Percentiles rank a stretch among this genome's conserved stretches.
phyloP scores from a whole-genome alignment of 2,329 filamentous ascomycete species.

The Ophiognomonia clavigignenti-juglandacearum region DNA sequence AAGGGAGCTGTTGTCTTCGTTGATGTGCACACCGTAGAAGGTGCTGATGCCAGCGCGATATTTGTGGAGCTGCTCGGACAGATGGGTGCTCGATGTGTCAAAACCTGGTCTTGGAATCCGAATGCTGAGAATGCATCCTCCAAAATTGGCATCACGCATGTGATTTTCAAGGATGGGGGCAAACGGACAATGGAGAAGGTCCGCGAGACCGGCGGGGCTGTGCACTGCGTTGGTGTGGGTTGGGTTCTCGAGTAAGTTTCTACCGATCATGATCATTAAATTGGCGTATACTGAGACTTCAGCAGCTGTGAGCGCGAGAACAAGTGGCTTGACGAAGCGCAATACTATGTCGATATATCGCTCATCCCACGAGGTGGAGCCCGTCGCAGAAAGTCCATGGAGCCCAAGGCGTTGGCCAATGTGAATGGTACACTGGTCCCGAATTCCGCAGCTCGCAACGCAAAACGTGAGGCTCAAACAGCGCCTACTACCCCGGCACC shows the following conservation, averaged over 20 bases:
- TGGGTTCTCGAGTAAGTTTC: conserved; percentile 80
- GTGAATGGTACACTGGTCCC: conserved; percentile 58
- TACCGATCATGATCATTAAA: neutral
- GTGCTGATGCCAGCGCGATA: conserved; percentile 73
- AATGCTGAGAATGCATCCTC: conserved; percentile 28
- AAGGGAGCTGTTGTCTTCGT: conserved; percentile 74
- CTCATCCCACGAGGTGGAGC: conserved; percentile 64
- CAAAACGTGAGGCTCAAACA: conserved; percentile 31
- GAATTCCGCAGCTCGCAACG: conserved; percentile 25
- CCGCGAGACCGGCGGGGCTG: conserved; percentile 63
- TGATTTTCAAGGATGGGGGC: conserved; percentile 84
- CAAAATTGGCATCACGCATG: conserved; percentile 76
- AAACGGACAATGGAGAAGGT: conserved; percentile 79
- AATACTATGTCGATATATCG: conserved; percentile 65
- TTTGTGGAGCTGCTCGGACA: conserved; percentile 74
- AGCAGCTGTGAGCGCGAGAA: conserved; percentile 69
- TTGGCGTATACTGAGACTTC: neutral
- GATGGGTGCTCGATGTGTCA: conserved; percentile 78
- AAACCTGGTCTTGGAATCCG: conserved; percentile 70
- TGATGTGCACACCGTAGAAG: conserved; percentile 78
- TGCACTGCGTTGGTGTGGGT: conserved; percentile 80
- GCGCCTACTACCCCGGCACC: conserved; percentile 41
- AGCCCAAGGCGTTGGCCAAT: conserved; percentile 66
- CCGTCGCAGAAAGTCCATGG: conserved; percentile 76
- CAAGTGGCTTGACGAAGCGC: conserved; percentile 68